Conservation (phyloP, 257 asterid genomes). For the Hygrophila difformis region DNA sequence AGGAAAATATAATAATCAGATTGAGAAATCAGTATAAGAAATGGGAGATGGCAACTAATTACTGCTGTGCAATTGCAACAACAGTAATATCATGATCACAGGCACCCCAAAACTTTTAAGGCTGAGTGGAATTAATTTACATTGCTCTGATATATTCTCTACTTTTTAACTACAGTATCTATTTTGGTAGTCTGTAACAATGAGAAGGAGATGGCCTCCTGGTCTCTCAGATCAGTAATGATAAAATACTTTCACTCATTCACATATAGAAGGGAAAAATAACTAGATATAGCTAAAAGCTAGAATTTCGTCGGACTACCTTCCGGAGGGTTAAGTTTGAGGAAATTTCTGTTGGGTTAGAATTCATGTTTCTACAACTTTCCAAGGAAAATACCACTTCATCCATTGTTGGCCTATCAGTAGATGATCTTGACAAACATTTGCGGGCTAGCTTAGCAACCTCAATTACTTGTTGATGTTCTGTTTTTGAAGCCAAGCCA, state of each 20-base stretch:
- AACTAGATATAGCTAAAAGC: background rate
- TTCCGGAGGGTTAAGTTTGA: background rate
- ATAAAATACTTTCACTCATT: background rate
- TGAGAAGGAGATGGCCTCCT: too few relatives aligned
- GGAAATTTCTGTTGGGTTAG: background rate
- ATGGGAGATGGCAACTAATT: too few relatives aligned
- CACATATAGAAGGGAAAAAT: background rate
- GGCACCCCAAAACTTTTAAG: too few relatives aligned
- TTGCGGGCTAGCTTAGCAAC: conserved; percentile 14
- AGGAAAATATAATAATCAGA: too few relatives aligned
- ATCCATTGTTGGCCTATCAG: conserved; percentile 23
- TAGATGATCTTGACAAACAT: conserved; percentile 5
- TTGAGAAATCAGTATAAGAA: too few relatives aligned
- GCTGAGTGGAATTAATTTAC: too few relatives aligned
- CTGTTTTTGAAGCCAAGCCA: background rate
- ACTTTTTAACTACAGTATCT: too few relatives aligned
- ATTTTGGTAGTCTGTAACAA: too few relatives aligned
- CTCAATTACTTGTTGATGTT: conserved; percentile 7
- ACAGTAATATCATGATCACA: too few relatives aligned
- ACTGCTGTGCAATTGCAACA: too few relatives aligned
- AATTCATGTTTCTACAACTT: background rate
- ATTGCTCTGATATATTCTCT: too few relatives aligned
- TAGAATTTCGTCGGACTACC: background rate
- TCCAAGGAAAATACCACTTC: conserved; percentile 15
- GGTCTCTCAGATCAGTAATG: too few relatives aligned